Base-by-base conservation (phyloP, 2,329 filamentous ascomycete genomes). In the Hypoxylon rubiginosum region DNA sequence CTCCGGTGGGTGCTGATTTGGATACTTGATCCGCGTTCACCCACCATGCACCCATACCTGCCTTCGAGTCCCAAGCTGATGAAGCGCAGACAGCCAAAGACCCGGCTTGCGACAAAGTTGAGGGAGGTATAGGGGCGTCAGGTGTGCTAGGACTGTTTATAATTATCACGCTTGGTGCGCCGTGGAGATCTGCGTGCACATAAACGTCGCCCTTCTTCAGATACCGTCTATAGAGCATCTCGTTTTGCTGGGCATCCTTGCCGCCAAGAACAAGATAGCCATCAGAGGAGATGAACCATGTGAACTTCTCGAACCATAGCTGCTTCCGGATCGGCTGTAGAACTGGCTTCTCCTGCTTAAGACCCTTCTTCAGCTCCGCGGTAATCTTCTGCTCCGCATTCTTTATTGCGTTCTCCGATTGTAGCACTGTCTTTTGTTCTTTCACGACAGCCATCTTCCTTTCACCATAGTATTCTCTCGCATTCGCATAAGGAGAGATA, bases 231-330 rank as follows among this genome's bases (percentile, higher is more conserved):
- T 98, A 99, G n/a, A 99, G 83, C 43, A 94, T 90, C 77, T 99
- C 96, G 73, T 92, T 94, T 77, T 99, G 96, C 73, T 93, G 91
- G 1, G 90, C 87, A 81, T 99, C 96, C 67, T 93, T 93, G 15
- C 94, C 95, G 48, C 90, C 95, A 15, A 99, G 85, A 0, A 98
- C 92, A 5, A 99, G 85, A 77, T 98, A 97, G 4, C 95, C 94
- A 75, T 99, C 96, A 0, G 94, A 97, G 0, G 94, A 97, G 72
- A 98, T 88, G 80, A 99, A 99, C 86, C 93, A 98, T 28, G 90
- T 84, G 74, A 97, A 99, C 79, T 99, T 99, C 75, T 99, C 96
- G 72, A 97, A 99, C 96, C 96, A 99, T 73, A 94, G 87, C 70
- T 90, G 91, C 74, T 90, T 91, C 60, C 96, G 88, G 8, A 97